Percentiles rank a stretch among this genome's conserved stretches.
phyloP scores from a whole-genome alignment of 164 flowering plant species.

The Nelumbo lutea region DNA sequence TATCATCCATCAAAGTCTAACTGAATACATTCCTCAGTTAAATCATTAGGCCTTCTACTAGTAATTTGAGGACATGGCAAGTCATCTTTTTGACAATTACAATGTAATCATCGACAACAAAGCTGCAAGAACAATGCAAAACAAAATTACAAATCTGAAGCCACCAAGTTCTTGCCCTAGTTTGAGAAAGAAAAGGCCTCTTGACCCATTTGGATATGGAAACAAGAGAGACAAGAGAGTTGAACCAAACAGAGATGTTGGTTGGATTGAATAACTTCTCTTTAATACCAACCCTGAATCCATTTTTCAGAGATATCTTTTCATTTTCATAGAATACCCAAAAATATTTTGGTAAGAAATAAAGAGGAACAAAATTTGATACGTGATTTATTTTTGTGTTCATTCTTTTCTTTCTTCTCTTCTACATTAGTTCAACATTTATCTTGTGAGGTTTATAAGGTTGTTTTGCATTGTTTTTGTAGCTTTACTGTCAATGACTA shows the following conservation, averaged over 20 bases:
- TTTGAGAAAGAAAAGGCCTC: conserved; percentile 61
- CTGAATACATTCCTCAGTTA: too few relatives aligned
- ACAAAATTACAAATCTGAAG: conserved; percentile 25
- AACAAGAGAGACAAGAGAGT: conserved; percentile 56
- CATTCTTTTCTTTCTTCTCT: neutral
- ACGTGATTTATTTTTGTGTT: neutral
- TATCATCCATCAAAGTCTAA: too few relatives aligned
- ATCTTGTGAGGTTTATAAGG: neutral
- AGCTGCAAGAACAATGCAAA: too few relatives aligned
- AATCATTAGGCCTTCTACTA: too few relatives aligned
- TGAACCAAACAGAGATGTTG: conserved; percentile 87
- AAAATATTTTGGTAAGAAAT: conserved; percentile 43
- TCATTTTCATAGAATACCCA: conserved; percentile 41
- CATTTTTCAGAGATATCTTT: conserved; percentile 21
- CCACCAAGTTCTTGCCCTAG: conserved; percentile 57
- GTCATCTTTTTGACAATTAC: too few relatives aligned
- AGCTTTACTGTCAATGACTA: conserved; percentile 51
- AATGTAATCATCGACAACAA: too few relatives aligned
- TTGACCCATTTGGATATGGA: conserved; percentile 82
- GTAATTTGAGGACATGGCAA: too few relatives aligned
- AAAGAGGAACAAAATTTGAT: neutral
- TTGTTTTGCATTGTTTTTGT: conserved; percentile 1
- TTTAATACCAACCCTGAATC: conserved; percentile 37
- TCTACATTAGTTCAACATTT: neutral
- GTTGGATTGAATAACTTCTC: conserved; percentile 90